Conservation (phyloP, 441 rosid genomes). For the Populus tomentosa region DNA sequence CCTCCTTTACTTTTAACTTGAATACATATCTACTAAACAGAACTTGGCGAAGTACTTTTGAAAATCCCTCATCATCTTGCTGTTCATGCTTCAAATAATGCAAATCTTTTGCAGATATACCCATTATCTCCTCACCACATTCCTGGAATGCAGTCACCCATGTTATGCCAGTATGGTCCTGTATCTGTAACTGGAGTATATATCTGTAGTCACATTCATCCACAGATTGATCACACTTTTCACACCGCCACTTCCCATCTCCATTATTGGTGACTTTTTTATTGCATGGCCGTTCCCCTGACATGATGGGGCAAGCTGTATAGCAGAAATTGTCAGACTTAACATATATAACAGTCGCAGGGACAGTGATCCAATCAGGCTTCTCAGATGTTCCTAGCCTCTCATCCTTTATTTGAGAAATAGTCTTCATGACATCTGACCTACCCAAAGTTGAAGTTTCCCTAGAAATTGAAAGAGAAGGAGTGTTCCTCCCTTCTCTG, state of each 20-base stretch:
- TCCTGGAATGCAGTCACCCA: slow-evolving; percentile 96
- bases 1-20: slow-evolving; percentile 94
- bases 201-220: slow-evolving; percentile 85
- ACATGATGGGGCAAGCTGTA: slow-evolving; percentile 80
- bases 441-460: slow-evolving; percentile 45
- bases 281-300: slow-evolving; percentile 75
- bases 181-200: slow-evolving; percentile 82
- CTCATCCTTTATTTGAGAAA: slow-evolving; percentile 88
- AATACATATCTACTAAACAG: slow-evolving; percentile 59
- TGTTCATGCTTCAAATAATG: slow-evolving; percentile 54
- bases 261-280: slow-evolving; percentile 91
- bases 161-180: slow-evolving; percentile 81
- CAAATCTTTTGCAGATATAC: slow-evolving; percentile 76
- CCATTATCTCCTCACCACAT: slow-evolving; percentile 75
- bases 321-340: slow-evolving; percentile 85
- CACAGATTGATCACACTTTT: slow-evolving; percentile 61
- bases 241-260: slow-evolving; percentile 89
- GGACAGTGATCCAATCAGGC: slow-evolving; percentile 85
- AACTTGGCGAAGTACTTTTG: slow-evolving; percentile 55
- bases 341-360: slow-evolving; percentile 56
- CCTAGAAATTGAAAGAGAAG: slow-evolving; percentile 68
- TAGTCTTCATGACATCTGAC: slow-evolving; percentile 55
- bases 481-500: slow-evolving; percentile 57
- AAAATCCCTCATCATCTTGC: slow-evolving; percentile 63
- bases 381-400: slow-evolving; percentile 86